These are phyloP conservation scores for Agastache rugosa DNA, from an alignment of 257 asterid species.

Conservation along the genomic window DNA sequence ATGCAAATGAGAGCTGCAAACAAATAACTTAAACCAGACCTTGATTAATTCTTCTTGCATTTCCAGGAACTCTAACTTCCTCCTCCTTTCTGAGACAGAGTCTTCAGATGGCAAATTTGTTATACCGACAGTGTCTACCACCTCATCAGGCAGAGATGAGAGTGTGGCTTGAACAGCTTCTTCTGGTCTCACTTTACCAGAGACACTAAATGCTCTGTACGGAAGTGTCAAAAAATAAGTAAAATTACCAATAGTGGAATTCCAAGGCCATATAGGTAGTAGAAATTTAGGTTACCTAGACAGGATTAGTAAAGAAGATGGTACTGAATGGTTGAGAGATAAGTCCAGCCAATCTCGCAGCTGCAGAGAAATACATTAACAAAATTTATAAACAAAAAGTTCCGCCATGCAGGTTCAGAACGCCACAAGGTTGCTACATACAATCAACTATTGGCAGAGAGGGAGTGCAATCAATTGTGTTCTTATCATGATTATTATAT, in stretches of 20 bases:
- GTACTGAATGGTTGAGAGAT: conserved; percentile 91
- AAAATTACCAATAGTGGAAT: conserved; percentile 12
- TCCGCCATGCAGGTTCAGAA: conserved; percentile 30
- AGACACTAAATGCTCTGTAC: conserved; percentile 83
- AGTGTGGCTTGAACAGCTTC: conserved; percentile 94
- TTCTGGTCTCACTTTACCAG: conserved; percentile 91
- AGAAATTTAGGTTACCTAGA: conserved; percentile 64
- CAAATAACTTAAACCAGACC: conserved; percentile 50
- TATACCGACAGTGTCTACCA: conserved; percentile 90
- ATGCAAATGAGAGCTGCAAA: conserved; percentile 30
- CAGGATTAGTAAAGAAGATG: conserved; percentile 87
- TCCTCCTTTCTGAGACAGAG: conserved; percentile 90
- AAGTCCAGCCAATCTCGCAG: conserved; percentile 95
- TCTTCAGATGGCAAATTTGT: conserved; percentile 96
- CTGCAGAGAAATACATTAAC: conserved; percentile 54
- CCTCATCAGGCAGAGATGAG: conserved; percentile 98
- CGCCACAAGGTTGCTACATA: conserved; percentile 9
- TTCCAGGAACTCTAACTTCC: conserved; percentile 90
- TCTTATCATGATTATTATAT: conserved; percentile 1
- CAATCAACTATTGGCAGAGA: conserved; percentile 28
- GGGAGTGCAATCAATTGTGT: conserved; percentile 1
- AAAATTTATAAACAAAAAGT: conserved; percentile 5
- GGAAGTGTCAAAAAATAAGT: conserved; percentile 32
- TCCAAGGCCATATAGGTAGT: conserved; percentile 33
- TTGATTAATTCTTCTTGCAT: conserved; percentile 97